These are phyloP conservation scores for Phaffia australis DNA, from an alignment of 768 basidiomycete genomes.

Conservation along the genomic window DNA sequence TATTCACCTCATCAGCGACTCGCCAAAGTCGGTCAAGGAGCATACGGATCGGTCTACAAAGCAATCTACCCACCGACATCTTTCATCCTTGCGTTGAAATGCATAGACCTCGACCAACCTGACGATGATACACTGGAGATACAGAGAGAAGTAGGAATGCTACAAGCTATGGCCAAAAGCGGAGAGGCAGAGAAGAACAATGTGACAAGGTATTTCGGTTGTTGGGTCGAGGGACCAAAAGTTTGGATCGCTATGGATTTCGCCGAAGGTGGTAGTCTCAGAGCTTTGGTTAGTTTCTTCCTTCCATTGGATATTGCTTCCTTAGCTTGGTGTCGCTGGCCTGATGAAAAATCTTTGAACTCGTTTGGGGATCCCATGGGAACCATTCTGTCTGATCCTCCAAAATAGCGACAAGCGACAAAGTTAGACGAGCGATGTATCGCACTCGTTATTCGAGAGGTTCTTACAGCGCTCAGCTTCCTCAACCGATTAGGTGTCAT, in stretches of 20 bases:
- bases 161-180: slow-evolving; percentile 43
- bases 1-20: too few species aligned
- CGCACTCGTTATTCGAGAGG: slow-evolving; percentile 76
- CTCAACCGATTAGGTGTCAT: slow-evolving; percentile 91
- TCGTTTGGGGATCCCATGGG: neutral
- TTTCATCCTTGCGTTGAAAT: slow-evolving; percentile 89
- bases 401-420: slow-evolving; percentile 61
- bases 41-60: slow-evolving; percentile 93
- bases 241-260: slow-evolving; percentile 99
- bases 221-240: slow-evolving; percentile 83
- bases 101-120: slow-evolving; percentile 92
- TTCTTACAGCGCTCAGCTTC: slow-evolving; percentile 72
- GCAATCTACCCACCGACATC: slow-evolving; percentile 63
- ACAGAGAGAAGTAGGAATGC: slow-evolving; percentile 85
- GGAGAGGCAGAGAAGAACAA: slow-evolving; percentile 61
- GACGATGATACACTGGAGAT: slow-evolving; percentile 96
- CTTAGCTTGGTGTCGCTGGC: neutral
- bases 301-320: neutral
- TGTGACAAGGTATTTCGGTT: slow-evolving; percentile 92
- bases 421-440: slow-evolving; percentile 80
- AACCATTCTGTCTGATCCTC: neutral
- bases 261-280: slow-evolving; percentile 87
- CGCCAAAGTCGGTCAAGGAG: slow-evolving; percentile 88
- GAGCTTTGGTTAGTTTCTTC: slow-evolving; percentile 50
- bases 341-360: neutral